These are phyloP conservation scores for Immersiella caudata DNA, from an alignment of 495 filamentous ascomycete species.

Conservation along the genomic window DNA sequence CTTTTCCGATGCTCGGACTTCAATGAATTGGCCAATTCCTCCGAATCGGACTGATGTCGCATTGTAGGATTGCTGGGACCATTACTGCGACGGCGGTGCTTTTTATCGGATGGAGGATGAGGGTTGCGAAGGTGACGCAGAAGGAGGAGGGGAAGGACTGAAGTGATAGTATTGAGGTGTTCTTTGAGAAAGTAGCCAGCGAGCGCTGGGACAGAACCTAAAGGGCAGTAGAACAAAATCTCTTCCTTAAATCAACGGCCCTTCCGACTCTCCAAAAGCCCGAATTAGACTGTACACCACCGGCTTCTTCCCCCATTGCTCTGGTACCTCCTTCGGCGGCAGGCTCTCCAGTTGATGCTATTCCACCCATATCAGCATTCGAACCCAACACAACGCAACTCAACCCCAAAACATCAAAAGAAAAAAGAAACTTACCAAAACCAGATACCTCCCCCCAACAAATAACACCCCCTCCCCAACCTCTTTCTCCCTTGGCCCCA, in stretches of 20 bases:
- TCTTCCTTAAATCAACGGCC: neutral
- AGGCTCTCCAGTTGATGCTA: neutral
- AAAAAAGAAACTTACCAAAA: slow-evolving; percentile 10
- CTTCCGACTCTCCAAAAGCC: neutral
- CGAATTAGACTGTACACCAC: neutral
- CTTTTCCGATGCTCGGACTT: neutral
- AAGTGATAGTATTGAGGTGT: neutral
- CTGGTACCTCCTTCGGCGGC: neutral
- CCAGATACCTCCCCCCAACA: neutral
- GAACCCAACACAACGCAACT: neutral
- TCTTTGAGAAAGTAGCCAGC: neutral
- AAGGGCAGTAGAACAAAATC: too few relatives aligned
- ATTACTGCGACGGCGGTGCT: slow-evolving; percentile 9
- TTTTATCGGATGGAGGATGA: slow-evolving; percentile 16
- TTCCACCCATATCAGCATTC: neutral
- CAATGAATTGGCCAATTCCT: neutral
- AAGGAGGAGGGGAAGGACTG: slow-evolving; percentile 6
- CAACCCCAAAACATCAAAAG: too few relatives aligned
- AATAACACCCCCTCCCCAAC: neutral
- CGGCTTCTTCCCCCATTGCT: neutral
- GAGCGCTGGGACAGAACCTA: neutral
- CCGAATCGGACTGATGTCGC: neutral
- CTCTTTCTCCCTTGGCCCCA: neutral
- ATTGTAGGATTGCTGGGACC: slow-evolving; percentile 2
- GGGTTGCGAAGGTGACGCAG: slow-evolving; percentile 7